Evolutionary conservation across 352 stramenopile genomes (phyloP).

Genomic region (Pythium myriotylum): DNA sequence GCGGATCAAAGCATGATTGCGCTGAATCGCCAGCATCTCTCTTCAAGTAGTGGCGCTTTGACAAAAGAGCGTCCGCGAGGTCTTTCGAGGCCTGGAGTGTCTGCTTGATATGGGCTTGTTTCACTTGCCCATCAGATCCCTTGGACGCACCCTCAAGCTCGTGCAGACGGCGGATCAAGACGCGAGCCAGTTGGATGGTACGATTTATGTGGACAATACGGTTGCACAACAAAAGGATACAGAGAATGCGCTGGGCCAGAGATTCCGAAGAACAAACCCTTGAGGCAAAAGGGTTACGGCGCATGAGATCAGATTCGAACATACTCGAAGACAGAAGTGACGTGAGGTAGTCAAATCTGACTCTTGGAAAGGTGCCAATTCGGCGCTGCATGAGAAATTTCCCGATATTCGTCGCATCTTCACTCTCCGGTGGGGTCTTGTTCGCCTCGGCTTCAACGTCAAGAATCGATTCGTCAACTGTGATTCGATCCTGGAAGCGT

Average conservation of each 20-base stretch:
- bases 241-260: constrained; percentile 55
- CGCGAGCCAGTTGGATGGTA: constrained; percentile 55
- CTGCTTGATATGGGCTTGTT: constrained; percentile 48
- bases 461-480: constrained; percentile 56
- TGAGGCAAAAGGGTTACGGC: constrained; percentile 69
- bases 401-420: constrained; percentile 29
- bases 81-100: constrained; percentile 84
- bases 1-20: constrained; percentile 93
- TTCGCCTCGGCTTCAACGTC: constrained; percentile 59
- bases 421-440: constrained; percentile 31
- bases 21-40: background rate
- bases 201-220: constrained; percentile 86
- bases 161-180: constrained; percentile 31
- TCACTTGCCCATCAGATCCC: background rate
- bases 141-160: constrained; percentile 14
- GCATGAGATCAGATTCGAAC: constrained; percentile 62
- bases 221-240: constrained; percentile 73
- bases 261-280: constrained; percentile 6
- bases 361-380: constrained; percentile 56
- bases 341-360: constrained; percentile 82
- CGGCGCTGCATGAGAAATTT: constrained; percentile 69
- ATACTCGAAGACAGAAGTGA: constrained; percentile 63
- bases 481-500: constrained; percentile 51
- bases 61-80: constrained; percentile 70
- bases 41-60: constrained; percentile 76